Base-by-base conservation (phyloP, 768 basidiomycete genomes). In the Serendipita sp. region DNA sequence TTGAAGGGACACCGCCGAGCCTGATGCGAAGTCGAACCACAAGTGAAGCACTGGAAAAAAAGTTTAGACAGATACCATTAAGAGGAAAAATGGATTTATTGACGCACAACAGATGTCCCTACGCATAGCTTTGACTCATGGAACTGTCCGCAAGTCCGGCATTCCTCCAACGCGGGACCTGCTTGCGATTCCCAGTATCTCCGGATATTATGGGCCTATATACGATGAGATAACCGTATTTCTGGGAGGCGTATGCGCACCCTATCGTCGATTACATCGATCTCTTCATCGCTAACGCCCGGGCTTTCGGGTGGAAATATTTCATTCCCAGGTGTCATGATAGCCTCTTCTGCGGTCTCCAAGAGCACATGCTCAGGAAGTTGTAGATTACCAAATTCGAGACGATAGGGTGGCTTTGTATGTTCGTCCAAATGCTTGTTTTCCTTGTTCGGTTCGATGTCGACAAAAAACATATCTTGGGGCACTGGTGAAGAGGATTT, bases 331-430 rank as follows among this genome's bases (percentile, higher is more conserved):
- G 48, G 48, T 18, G 48, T 51, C 48, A 51, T 51, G 48, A n/a
- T 51, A 32, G 48, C 48, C n/a, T 51, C 48, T 51, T 51, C 48
- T 18, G n/a, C n/a, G 8, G 48, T 51, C 5, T 51, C 48, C 48
- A 51, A 32, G 48, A 51, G 48, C 48, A 51, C 48, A 51, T 51
- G 48, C 48, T 51, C 48, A 51, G 48, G 48, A 18, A 51, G 48
- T n/a, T 18, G 48, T n/a, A 51, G n/a, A 51, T 51, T 32, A n/a
- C 48, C 48, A 51, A 32, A 51, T 51, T 51, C 48, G n/a, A 7
- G 48, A 32, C 48, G 48, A 32, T 51, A 51, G 30, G 30, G 18
- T 5, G n/a, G 7, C n/a, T 51, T 51, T 8, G 30, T 32, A n/a
- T 5, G 48, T n/a, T 51, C 48, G n/a, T 51, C 48, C 8, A 51